phyloP scores from a whole-genome alignment of 1,284 basidiomycete genomes.

The Abortiporus biennis region DNA sequence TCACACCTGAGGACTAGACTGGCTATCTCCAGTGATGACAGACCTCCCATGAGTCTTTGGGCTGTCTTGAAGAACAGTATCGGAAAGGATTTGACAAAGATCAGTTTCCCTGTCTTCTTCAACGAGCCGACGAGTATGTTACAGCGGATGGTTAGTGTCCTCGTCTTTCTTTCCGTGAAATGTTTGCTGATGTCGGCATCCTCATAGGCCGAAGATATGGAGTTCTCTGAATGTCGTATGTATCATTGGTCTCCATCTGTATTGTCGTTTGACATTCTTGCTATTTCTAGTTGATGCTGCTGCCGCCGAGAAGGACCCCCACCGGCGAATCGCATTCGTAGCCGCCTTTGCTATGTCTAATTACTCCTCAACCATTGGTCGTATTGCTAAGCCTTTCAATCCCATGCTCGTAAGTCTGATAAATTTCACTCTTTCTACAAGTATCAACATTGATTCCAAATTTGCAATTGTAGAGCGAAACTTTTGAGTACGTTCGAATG shows the following conservation, averaged over 20 bases:
- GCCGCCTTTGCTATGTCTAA: slow-evolving; percentile 98
- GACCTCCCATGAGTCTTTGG: slow-evolving; percentile 93
- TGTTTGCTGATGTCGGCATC: background rate
- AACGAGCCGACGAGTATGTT: slow-evolving; percentile 98
- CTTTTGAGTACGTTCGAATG: slow-evolving; percentile 89
- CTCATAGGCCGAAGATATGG: slow-evolving; percentile 84
- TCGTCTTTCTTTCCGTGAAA: background rate
- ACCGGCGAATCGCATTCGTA: slow-evolving; percentile 86
- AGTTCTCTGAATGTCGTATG: slow-evolving; percentile 89
- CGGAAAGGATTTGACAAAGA: slow-evolving; percentile 96
- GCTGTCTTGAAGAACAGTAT: slow-evolving; percentile 94
- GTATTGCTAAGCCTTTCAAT: slow-evolving; percentile 95
- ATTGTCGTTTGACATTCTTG: background rate
- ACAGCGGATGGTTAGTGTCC: slow-evolving; percentile 61
- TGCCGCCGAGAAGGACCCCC: slow-evolving; percentile 69
- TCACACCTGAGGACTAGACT: slow-evolving; percentile 57
- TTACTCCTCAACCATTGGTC: slow-evolving; percentile 92
- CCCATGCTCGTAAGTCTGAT: slow-evolving; percentile 69
- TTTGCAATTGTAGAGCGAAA: slow-evolving; percentile 55
- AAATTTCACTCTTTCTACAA: background rate
- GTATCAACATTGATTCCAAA: background rate
- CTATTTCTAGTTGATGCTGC: slow-evolving; percentile 72
- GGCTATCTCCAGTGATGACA: slow-evolving; percentile 71
- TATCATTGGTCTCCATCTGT: slow-evolving; percentile 15
- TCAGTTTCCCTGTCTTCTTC: slow-evolving; percentile 94